Evolutionary conservation across 306 rosid species (phyloP).

Genomic region (Boehmeria nivea): DNA sequence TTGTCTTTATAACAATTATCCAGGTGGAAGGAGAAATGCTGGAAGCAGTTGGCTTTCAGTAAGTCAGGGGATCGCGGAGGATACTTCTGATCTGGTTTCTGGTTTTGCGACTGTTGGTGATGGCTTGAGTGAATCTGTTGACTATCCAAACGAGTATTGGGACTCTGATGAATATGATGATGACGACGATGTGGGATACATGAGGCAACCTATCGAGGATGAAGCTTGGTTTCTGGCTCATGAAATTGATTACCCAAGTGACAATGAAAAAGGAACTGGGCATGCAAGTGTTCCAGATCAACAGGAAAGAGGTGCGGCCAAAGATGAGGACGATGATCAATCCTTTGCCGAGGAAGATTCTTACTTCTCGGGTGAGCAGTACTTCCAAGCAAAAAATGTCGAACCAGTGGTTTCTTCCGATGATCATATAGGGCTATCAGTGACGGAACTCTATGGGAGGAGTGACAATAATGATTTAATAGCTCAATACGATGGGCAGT

Average conservation of each 20-base stretch:
- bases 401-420: constrained; percentile 60
- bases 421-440: constrained; percentile 61
- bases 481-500: constrained; percentile 81
- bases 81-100: constrained; percentile 89
- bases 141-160: constrained; percentile 94
- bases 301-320: constrained; percentile 65
- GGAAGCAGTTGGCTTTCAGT: constrained; percentile 94
- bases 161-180: constrained; percentile 99
- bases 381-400: constrained; percentile 61
- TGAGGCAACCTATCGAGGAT: constrained; percentile 98
- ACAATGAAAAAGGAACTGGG: constrained; percentile 88
- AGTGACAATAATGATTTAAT: constrained; percentile 58
- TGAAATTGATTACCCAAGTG: constrained; percentile 97
- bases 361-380: constrained; percentile 86
- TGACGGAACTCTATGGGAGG: constrained; percentile 68
- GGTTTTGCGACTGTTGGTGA: constrained; percentile 97
- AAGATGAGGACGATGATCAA: constrained; percentile 93
- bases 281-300: constrained; percentile 83
- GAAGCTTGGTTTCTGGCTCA: constrained; percentile 99
- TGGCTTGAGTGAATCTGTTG: constrained; percentile 84
- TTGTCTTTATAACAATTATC: constrained; percentile 21
- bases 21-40: constrained; percentile 72
- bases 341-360: constrained; percentile 97
- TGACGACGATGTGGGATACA: constrained; percentile 89
- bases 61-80: constrained; percentile 93